phyloP scores from a whole-genome alignment of 2,329 filamentous ascomycete species.

The Scytalidium lignicola region DNA sequence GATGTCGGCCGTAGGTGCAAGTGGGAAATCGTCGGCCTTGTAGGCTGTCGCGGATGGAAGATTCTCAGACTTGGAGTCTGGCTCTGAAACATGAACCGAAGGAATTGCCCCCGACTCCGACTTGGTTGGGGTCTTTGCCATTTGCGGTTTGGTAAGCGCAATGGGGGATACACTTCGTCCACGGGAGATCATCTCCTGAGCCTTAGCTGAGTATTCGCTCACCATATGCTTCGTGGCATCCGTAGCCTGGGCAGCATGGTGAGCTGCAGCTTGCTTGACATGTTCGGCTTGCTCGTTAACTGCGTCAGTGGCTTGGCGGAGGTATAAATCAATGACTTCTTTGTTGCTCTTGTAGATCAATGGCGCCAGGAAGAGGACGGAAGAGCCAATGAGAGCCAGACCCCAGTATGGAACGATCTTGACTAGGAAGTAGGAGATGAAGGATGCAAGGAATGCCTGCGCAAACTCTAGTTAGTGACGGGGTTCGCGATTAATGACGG shows the following conservation, averaged over 20 bases:
- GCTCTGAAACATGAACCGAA: background rate
- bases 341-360: constrained; percentile 63
- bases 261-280: constrained; percentile 54
- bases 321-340: constrained; percentile 61
- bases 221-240: constrained; percentile 63
- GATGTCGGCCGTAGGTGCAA: constrained; percentile 16
- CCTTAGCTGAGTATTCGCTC: constrained; percentile 63
- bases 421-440: constrained; percentile 63
- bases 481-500: constrained; percentile 8
- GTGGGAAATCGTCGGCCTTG: constrained; percentile 25
- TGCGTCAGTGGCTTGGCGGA: constrained; percentile 52
- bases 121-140: constrained; percentile 8
- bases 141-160: constrained; percentile 13
- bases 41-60: constrained; percentile 12
- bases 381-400: constrained; percentile 55
- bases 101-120: constrained; percentile 12
- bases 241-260: constrained; percentile 59
- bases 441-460: constrained; percentile 54
- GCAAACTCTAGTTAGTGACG: background rate
- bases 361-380: constrained; percentile 55
- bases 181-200: constrained; percentile 52
- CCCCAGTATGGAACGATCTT: constrained; percentile 69
- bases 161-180: constrained; percentile 23
- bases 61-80: constrained; percentile 15
- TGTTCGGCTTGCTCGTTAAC: constrained; percentile 59